phyloP scores from a whole-genome alignment of 2,329 filamentous ascomycete species.

The Immersiporthe knoxdaviesiana region DNA sequence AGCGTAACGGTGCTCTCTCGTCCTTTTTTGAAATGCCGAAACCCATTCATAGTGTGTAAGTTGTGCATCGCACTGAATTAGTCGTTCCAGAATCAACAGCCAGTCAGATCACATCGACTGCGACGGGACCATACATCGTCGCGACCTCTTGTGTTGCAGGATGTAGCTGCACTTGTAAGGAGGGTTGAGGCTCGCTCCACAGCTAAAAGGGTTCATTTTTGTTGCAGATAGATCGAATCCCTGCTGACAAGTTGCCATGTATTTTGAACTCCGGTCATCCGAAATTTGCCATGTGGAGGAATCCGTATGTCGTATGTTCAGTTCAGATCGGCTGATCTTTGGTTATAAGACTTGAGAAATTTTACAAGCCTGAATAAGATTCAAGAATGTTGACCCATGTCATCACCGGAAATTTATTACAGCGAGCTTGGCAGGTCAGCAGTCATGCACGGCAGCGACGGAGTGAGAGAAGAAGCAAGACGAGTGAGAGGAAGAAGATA shows the following conservation, averaged over 20 bases:
- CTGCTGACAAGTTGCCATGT: not conserved
- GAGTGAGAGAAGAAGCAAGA: not conserved
- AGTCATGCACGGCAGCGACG: not conserved
- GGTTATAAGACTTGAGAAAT: not conserved
- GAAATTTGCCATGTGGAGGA: not conserved
- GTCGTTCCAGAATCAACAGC: not conserved
- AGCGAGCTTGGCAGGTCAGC: constrained; percentile 36
- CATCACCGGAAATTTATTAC: constrained; percentile 38
- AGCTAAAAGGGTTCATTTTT: no score
- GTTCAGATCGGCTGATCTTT: not conserved
- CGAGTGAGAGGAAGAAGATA: not conserved
- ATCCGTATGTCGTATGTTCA: not conserved
- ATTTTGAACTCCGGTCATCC: not conserved
- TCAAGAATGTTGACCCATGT: not conserved
- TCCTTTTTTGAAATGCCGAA: not conserved
- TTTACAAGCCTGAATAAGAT: not conserved
- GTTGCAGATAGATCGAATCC: not conserved
- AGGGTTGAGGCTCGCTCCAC: not conserved
- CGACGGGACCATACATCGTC: not conserved
- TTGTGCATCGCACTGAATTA: not conserved
- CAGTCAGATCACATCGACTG: not conserved
- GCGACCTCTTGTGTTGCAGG: not conserved
- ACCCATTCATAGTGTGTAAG: not conserved
- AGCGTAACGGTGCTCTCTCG: not conserved
- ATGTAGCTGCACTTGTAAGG: not conserved